Evolutionary conservation across 1,284 basidiomycete genomes (phyloP).

Genomic region (Cutaneotrichosporon cavernicola): DNA sequence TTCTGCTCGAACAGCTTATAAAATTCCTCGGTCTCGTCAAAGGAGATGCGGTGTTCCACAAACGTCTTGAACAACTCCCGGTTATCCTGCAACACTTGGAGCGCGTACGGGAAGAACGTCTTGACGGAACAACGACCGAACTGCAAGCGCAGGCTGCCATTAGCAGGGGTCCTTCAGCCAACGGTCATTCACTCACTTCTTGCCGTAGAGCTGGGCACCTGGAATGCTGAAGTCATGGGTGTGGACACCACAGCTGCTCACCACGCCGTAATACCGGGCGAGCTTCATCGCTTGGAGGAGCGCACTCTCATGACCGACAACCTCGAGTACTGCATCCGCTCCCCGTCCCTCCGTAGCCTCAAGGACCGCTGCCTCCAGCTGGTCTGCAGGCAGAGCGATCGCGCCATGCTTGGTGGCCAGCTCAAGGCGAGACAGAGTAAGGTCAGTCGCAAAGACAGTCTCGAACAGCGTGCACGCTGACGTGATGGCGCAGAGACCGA

Average conservation of each 20-base stretch:
- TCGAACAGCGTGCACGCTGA: slow-evolving; percentile 49
- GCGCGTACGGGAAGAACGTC: slow-evolving; percentile 70
- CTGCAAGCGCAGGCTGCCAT: slow-evolving; percentile 32
- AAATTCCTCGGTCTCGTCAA: slow-evolving; percentile 45
- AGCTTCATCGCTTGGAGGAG: slow-evolving; percentile 70
- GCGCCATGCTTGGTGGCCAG: slow-evolving; percentile 51
- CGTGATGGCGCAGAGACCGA: slow-evolving; percentile 53
- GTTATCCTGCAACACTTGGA: slow-evolving; percentile 61
- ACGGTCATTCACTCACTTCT: slow-evolving; percentile 57
- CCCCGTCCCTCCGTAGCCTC: slow-evolving; percentile 51
- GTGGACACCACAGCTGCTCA: slow-evolving; percentile 73
- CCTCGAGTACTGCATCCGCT: slow-evolving; percentile 58
- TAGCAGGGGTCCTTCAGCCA: not conserved
- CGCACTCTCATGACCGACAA: slow-evolving; percentile 74
- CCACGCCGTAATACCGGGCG: slow-evolving; percentile 75
- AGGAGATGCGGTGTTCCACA: slow-evolving; percentile 43
- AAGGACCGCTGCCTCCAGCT: slow-evolving; percentile 35
- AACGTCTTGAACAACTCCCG: slow-evolving; percentile 45
- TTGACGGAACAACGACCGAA: slow-evolving; percentile 78
- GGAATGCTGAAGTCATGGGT: slow-evolving; percentile 40
- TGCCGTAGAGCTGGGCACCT: slow-evolving; percentile 66
- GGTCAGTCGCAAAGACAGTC: slow-evolving; percentile 44
- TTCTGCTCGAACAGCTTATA: slow-evolving; percentile 49
- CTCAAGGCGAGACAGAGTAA: slow-evolving; percentile 30
- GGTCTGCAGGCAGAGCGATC: slow-evolving; percentile 38